These are phyloP conservation scores for Aspergillus cejpii DNA, from an alignment of 2,329 filamentous ascomycete species.

Conservation along the genomic window DNA sequence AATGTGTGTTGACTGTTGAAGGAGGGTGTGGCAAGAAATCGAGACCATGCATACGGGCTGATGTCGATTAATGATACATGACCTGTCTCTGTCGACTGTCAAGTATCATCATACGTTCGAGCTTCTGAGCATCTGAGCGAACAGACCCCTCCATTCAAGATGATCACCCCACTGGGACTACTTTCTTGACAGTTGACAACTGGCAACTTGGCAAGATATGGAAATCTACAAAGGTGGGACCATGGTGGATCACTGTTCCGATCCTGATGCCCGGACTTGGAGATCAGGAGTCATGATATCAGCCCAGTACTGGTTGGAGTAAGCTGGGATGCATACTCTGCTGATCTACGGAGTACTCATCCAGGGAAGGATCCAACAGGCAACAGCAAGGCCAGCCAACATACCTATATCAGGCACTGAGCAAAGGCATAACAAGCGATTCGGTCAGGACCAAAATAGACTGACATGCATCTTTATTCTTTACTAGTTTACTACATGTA, in stretches of 20 bases:
- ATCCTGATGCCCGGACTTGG: background rate
- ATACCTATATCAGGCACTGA: background rate
- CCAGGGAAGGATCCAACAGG: background rate
- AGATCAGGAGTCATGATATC: background rate
- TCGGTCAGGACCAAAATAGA: background rate
- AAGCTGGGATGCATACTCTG: background rate
- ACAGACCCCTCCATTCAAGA: background rate
- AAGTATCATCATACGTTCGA: background rate
- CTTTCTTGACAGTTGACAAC: background rate
- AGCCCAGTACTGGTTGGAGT: background rate
- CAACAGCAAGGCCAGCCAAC: background rate
- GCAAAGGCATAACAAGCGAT: background rate
- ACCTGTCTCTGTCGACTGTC: background rate
- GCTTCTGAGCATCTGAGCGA: background rate
- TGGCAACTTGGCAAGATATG: background rate
- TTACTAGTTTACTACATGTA: background rate
- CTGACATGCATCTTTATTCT: background rate
- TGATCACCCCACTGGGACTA: background rate
- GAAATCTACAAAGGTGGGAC: background rate
- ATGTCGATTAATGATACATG: background rate
- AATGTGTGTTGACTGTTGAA: background rate
- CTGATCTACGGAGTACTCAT: no score
- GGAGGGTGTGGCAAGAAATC: slow-evolving; percentile 4
- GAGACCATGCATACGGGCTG: slow-evolving; percentile 7
- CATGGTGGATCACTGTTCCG: background rate